A percentile compares a stretch with the other conserved stretches of the same genome.
Evolutionary conservation across 2,329 filamentous ascomycete genomes (phyloP).

Genomic region (Aspergillus flavus): DNA sequence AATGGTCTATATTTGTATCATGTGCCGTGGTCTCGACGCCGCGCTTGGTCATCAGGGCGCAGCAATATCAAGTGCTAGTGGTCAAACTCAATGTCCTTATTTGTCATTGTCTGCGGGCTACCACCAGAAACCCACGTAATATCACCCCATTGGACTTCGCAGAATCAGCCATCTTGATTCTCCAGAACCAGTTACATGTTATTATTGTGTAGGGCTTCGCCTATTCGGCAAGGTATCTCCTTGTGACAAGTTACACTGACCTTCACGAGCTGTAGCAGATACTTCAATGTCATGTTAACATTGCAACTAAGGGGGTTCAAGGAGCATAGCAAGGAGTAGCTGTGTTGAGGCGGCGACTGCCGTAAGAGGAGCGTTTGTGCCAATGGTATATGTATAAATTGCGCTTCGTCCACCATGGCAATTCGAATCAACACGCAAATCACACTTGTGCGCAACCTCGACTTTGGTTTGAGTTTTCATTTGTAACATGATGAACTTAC

Average conservation of each 20-base stretch:
- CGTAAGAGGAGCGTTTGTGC: background rate
- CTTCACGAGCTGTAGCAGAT: background rate
- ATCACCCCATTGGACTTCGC: background rate
- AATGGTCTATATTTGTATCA: background rate
- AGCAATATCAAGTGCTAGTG: background rate
- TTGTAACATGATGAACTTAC: background rate
- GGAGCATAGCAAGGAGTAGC: background rate
- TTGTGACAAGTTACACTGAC: background rate
- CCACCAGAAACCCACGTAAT: background rate
- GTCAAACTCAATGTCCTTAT: background rate
- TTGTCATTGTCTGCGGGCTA: background rate
- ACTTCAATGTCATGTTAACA: background rate
- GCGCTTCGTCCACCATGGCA: background rate
- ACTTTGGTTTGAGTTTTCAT: background rate
- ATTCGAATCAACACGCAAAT: too few relatives aligned
- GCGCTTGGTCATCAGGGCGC: background rate
- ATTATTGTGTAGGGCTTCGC: background rate
- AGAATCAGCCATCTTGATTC: background rate
- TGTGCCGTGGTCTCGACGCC: background rate
- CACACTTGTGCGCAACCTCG: background rate
- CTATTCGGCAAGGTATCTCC: background rate
- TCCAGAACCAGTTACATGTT: background rate
- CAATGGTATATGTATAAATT: background rate
- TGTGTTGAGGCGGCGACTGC: rapidly evolving
- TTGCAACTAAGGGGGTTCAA: background rate